Conservation (phyloP, 2,329 filamentous ascomycete genomes). For the Alternaria sp. region DNA sequence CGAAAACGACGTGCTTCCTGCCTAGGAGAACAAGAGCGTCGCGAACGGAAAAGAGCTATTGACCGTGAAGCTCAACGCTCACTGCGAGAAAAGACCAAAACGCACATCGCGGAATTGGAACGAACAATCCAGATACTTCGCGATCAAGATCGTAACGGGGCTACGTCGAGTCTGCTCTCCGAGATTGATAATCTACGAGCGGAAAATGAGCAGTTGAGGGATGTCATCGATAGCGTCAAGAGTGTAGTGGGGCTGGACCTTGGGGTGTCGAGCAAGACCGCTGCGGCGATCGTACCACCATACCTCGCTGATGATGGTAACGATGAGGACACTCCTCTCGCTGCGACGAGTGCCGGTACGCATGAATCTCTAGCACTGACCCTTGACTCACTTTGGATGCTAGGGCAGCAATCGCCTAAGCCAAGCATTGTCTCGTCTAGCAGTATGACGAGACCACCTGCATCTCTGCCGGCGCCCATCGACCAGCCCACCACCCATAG, state of each 20-base stretch:
- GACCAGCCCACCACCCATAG: slow-evolving; percentile 20
- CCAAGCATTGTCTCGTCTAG: slow-evolving; percentile 22
- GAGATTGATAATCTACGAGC: slow-evolving; percentile 40
- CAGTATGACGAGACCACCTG: slow-evolving; percentile 19
- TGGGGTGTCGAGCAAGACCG: slow-evolving; percentile 18
- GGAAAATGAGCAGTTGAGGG: slow-evolving; percentile 43
- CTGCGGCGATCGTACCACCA: neutral
- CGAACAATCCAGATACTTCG: slow-evolving; percentile 44
- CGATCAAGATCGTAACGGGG: slow-evolving; percentile 41
- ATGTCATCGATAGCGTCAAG: slow-evolving; percentile 45
- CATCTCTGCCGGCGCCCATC: slow-evolving; percentile 10
- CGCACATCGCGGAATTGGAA: slow-evolving; percentile 46
- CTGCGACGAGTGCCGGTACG: slow-evolving; percentile 34
- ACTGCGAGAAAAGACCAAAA: slow-evolving; percentile 46
- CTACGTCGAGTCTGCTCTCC: slow-evolving; percentile 37
- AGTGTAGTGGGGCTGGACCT: slow-evolving; percentile 35
- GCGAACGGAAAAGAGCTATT: slow-evolving; percentile 44
- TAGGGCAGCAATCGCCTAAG: slow-evolving; percentile 34
- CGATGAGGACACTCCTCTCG: slow-evolving; percentile 20
- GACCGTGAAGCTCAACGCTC: slow-evolving; percentile 46
- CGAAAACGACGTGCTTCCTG: slow-evolving; percentile 43
- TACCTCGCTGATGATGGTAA: slow-evolving; percentile 9
- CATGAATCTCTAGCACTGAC: slow-evolving; percentile 9
- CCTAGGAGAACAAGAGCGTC: slow-evolving; percentile 43
- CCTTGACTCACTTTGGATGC: slow-evolving; percentile 26